phyloP scores from a whole-genome alignment of 371 early-diverging fungal genomes.

The Dinochytrium kinnereticum region DNA sequence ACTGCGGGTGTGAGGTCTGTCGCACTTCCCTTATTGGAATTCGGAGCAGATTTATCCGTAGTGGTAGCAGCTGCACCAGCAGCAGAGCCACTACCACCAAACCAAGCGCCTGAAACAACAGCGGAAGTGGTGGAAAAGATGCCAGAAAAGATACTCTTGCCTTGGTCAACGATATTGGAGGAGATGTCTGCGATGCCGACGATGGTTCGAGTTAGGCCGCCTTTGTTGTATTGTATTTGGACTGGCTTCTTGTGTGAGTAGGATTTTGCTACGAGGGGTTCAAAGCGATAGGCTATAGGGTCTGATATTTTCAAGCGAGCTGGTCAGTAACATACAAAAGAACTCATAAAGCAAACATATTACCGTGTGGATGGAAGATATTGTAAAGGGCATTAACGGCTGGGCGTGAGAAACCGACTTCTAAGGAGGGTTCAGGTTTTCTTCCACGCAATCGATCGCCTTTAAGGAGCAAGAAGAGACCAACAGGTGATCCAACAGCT shows the following conservation, averaged over 20 bases:
- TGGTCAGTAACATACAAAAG: no score
- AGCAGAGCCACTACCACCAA: constrained; percentile 11
- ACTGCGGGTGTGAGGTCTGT: constrained; percentile 15
- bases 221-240: constrained; percentile 80
- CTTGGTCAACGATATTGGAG: constrained; percentile 70
- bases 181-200: constrained; percentile 56
- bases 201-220: constrained; percentile 68
- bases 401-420: constrained; percentile 42
- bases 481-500: constrained; percentile 78
- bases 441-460: constrained; percentile 55
- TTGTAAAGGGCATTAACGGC: constrained; percentile 78
- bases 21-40: constrained; percentile 12
- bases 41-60: neutral
- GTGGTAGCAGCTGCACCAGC: neutral
- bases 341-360: neutral
- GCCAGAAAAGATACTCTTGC: constrained; percentile 72
- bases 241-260: constrained; percentile 67
- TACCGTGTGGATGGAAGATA: constrained; percentile 69
- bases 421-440: constrained; percentile 38
- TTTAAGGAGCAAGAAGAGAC: constrained; percentile 74
- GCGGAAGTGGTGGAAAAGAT: constrained; percentile 42
- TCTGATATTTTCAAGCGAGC: no score
- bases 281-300: constrained; percentile 70
- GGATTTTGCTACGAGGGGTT: constrained; percentile 68
- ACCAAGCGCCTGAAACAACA: constrained; percentile 21